phyloP scores from a whole-genome alignment of 2,329 filamentous ascomycete genomes.

The Coniochaeta sp. region DNA sequence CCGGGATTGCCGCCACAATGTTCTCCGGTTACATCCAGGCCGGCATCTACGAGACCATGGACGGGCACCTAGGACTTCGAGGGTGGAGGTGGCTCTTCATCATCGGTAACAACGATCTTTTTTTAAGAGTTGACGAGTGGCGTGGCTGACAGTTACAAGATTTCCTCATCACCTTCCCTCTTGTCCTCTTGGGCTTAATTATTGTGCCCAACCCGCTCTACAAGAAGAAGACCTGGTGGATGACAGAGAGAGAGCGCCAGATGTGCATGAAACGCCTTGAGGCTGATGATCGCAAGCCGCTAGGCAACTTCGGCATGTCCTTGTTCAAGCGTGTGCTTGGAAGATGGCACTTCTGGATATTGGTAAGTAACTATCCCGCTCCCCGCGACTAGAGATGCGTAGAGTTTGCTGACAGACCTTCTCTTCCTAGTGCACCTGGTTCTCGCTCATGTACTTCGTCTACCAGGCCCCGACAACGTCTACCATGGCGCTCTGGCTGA shows the following conservation, averaged over 20 bases:
- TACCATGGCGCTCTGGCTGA: slow-evolving; percentile 14
- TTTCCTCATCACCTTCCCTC: slow-evolving; percentile 11
- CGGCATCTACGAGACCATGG: slow-evolving; percentile 38
- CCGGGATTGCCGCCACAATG: slow-evolving; percentile 38
- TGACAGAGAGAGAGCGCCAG: slow-evolving; percentile 20
- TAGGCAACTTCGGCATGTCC: slow-evolving; percentile 9
- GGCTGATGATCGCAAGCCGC: slow-evolving; percentile 11
- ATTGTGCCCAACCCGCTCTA: slow-evolving; percentile 13
- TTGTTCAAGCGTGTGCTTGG: slow-evolving; percentile 12
- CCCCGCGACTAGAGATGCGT: not conserved
- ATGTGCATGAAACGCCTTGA: slow-evolving; percentile 22
- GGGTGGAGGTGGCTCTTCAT: slow-evolving; percentile 41
- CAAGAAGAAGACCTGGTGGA: slow-evolving; percentile 22
- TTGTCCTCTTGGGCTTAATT: slow-evolving; percentile 10
- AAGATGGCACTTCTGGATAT: slow-evolving; percentile 14
- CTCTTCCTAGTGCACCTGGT: slow-evolving; percentile 10
- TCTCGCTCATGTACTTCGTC: slow-evolving; percentile 14
- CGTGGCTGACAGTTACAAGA: slow-evolving; percentile 4
- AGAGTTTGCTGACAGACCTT: not conserved
- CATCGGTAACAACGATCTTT: slow-evolving; percentile 23
- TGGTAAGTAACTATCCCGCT: not conserved
- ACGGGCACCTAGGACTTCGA: slow-evolving; percentile 33
- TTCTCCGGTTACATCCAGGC: slow-evolving; percentile 41
- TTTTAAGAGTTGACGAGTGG: not conserved
- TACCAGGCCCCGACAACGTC: slow-evolving; percentile 13